Percentiles rank a stretch among this genome's conserved stretches.
phyloP scores from a whole-genome alignment of 345 rosid genomes.

The Eutrema yunnanense region DNA sequence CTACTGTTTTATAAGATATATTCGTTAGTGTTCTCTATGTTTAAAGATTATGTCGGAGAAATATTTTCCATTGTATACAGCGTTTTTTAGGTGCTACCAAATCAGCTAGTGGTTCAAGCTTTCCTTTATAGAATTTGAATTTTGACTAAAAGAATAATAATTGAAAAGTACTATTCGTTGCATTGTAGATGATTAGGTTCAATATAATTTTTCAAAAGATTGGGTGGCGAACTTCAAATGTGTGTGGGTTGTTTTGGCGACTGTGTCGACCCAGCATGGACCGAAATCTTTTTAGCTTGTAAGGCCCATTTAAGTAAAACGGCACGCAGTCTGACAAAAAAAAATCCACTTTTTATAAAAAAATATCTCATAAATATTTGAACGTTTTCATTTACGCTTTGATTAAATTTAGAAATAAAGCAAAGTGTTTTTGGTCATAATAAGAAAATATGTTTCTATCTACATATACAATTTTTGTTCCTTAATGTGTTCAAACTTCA shows the following conservation, averaged over 20 bases:
- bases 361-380: not conserved
- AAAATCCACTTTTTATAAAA: not conserved
- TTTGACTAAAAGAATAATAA: not conserved
- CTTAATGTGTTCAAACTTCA: not conserved
- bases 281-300: not conserved
- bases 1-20: conserved; percentile 7
- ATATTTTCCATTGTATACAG: conserved; percentile 12
- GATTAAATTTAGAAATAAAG: not conserved
- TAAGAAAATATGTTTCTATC: not conserved
- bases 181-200: not conserved
- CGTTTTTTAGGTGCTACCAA: conserved; percentile 2
- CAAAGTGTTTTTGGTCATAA: not conserved
- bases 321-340: not conserved
- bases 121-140: not conserved
- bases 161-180: not conserved
- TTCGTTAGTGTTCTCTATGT: conserved; percentile 26
- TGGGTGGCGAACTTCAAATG: not conserved
- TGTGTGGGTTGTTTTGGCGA: not conserved
- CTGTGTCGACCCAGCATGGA: not conserved
- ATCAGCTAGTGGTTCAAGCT: conserved; percentile 10
- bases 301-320: conserved; percentile 1
- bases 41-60: conserved; percentile 33
- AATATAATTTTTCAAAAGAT: not conserved
- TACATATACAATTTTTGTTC: not conserved
- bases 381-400: not conserved